Conservation (phyloP, 2,329 filamentous ascomycete genomes). For the Trichoderma sp. region DNA sequence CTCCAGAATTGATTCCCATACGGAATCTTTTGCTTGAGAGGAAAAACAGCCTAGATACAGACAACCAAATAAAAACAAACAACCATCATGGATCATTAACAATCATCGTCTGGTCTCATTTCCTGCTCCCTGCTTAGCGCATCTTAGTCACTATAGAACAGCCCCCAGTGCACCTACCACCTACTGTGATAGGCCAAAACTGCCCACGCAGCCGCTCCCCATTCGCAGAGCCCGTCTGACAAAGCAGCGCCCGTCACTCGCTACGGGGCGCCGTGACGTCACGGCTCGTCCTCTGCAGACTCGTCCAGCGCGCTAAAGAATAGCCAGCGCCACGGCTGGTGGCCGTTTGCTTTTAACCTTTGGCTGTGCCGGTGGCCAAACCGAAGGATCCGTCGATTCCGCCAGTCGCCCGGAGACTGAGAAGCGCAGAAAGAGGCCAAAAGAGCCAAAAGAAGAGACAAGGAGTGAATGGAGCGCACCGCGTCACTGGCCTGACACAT, state of each 20-base stretch:
- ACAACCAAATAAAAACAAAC: background rate
- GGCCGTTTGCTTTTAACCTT: background rate
- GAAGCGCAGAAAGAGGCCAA: background rate
- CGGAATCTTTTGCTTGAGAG: no score
- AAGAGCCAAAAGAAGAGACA: background rate
- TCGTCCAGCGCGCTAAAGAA: background rate
- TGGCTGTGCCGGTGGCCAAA: background rate
- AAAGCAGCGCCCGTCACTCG: slow-evolving; percentile 4
- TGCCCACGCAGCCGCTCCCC: background rate
- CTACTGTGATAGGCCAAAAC: background rate
- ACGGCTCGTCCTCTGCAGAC: background rate
- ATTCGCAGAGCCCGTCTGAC: slow-evolving; percentile 7
- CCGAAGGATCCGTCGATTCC: slow-evolving; percentile 18
- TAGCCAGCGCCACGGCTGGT: background rate
- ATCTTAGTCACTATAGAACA: background rate
- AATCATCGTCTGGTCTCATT: background rate
- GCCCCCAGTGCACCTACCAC: background rate
- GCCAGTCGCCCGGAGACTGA: background rate
- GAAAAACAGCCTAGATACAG: background rate
- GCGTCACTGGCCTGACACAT: background rate
- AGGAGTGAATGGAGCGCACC: background rate
- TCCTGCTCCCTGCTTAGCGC: background rate
- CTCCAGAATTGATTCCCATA: no score
- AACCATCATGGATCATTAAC: background rate
- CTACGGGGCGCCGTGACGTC: slow-evolving; percentile 9